Percentiles rank a stretch among this genome's conserved stretches.
These are phyloP conservation scores for Davidsoniella virescens DNA, from an alignment of 2,329 filamentous ascomycete species.

Conservation along the genomic window DNA sequence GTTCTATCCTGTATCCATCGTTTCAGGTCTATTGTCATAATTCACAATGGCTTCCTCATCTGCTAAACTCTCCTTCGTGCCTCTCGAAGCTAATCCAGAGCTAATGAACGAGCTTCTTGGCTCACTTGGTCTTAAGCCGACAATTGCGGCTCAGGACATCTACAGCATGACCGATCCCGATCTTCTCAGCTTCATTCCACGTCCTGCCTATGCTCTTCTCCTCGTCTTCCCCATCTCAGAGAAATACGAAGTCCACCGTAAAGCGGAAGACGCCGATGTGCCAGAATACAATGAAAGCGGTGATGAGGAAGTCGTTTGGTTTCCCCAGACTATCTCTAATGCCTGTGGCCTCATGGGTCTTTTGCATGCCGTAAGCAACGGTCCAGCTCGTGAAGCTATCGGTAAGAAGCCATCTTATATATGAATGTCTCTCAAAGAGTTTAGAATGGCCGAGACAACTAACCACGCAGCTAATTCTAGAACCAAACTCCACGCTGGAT, in stretches of 20 bases:
- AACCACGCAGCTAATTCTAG: slow-evolving; percentile 17
- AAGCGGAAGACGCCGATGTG: slow-evolving; percentile 51
- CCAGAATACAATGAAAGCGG: slow-evolving; percentile 53
- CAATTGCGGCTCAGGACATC: slow-evolving; percentile 73
- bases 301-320: slow-evolving; percentile 68
- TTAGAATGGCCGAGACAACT: not conserved
- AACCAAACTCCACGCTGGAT: slow-evolving; percentile 39
- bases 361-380: slow-evolving; percentile 69
- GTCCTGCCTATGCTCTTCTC: slow-evolving; percentile 73
- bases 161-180: slow-evolving; percentile 78
- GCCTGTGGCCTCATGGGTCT: slow-evolving; percentile 84
- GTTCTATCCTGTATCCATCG: not conserved
- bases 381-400: slow-evolving; percentile 48
- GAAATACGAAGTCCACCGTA: slow-evolving; percentile 61
- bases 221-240: slow-evolving; percentile 79
- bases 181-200: slow-evolving; percentile 71
- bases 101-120: slow-evolving; percentile 74
- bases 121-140: slow-evolving; percentile 65
- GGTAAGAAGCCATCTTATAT: slow-evolving; percentile 21
- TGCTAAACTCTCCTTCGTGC: slow-evolving; percentile 28
- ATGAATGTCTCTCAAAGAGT: not conserved
- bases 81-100: slow-evolving; percentile 62
- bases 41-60: slow-evolving; percentile 5
- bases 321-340: slow-evolving; percentile 85
- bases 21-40: no score